phyloP scores from a whole-genome alignment of 257 asterid species.

The Lavandula angustifolia region DNA sequence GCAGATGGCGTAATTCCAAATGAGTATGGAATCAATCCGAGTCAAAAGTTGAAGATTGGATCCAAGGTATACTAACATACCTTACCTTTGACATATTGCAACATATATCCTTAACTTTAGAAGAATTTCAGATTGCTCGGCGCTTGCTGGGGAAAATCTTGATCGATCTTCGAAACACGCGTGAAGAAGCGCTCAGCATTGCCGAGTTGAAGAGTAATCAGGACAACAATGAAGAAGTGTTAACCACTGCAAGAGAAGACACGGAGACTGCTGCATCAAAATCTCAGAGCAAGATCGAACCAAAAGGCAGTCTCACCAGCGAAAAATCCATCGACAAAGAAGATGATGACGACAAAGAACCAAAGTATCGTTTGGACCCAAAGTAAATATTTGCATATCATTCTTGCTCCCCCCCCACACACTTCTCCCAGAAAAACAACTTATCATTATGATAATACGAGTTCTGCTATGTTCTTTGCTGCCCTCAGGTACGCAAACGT shows the following conservation, averaged over 20 bases:
- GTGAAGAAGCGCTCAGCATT: conserved; percentile 83
- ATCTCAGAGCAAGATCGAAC: conserved; percentile 51
- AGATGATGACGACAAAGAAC: conserved; percentile 86
- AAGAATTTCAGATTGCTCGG: conserved; percentile 70
- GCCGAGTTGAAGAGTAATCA: conserved; percentile 77
- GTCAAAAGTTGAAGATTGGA: conserved; percentile 85
- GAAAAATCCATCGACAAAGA: conserved; percentile 71
- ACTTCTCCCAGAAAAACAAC: not conserved
- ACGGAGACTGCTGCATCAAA: conserved; percentile 45
- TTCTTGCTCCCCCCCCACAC: not conserved
- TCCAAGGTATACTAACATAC: conserved; percentile 58
- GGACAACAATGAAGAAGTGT: conserved; percentile 44
- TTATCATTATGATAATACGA: not conserved
- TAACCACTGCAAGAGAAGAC: conserved; percentile 54
- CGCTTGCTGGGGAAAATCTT: conserved; percentile 86
- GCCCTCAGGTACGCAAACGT: conserved; percentile 80
- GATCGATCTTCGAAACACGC: conserved; percentile 87
- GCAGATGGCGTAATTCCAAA: conserved; percentile 98
- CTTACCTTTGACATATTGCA: not conserved
- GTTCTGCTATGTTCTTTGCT: conserved; percentile 25
- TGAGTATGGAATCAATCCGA: conserved; percentile 92
- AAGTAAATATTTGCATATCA: conserved; percentile 45
- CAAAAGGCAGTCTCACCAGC: conserved; percentile 57
- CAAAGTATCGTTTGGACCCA: conserved; percentile 93
- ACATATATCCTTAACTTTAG: conserved; percentile 14